These are phyloP conservation scores for Casuarina cunninghamiana DNA, from an alignment of 306 rosid genomes.

Conservation along the genomic window DNA sequence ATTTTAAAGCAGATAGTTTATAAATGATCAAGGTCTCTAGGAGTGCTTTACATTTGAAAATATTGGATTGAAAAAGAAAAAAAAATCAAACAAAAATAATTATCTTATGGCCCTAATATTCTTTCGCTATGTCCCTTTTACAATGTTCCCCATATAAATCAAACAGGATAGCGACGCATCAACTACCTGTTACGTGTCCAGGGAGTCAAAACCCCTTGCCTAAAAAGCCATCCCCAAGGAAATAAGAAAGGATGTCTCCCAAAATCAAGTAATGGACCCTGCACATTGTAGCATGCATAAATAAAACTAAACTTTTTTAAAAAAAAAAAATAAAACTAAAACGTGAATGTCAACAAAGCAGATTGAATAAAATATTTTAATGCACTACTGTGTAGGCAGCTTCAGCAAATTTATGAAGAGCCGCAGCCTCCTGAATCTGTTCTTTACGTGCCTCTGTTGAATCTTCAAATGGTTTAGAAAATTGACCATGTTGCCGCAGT, in stretches of 20 bases:
- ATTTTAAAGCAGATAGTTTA: neutral
- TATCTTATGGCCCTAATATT: neutral
- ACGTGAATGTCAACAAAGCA: constrained; percentile 8
- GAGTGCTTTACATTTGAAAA: constrained; percentile 11
- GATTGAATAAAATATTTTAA: constrained; percentile 7
- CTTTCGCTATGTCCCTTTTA: constrained; percentile 6
- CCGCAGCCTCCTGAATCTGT: constrained; percentile 68
- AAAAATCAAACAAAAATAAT: neutral
- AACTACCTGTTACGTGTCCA: constrained; percentile 83
- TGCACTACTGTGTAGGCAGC: constrained; percentile 87
- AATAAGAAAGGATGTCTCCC: constrained; percentile 82
- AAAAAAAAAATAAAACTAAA: constrained; percentile 26
- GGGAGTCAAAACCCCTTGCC: constrained; percentile 85
- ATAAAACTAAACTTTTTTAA: constrained; percentile 18
- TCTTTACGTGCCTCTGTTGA: constrained; percentile 52
- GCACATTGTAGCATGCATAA: constrained; percentile 37
- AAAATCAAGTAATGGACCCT: constrained; percentile 93
- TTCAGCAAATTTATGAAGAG: constrained; percentile 89
- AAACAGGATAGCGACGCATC: constrained; percentile 42
- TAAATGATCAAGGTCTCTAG: constrained; percentile 5
- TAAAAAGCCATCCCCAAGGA: constrained; percentile 82
- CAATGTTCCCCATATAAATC: constrained; percentile 19
- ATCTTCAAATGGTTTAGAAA: constrained; percentile 45
- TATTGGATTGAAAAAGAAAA: constrained; percentile 10
- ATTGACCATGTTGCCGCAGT: constrained; percentile 53